Evolutionary conservation across 345 rosid genomes (phyloP), one percentile per base, ranked within the genome.

Genomic region (Populus euphratica): DNA sequence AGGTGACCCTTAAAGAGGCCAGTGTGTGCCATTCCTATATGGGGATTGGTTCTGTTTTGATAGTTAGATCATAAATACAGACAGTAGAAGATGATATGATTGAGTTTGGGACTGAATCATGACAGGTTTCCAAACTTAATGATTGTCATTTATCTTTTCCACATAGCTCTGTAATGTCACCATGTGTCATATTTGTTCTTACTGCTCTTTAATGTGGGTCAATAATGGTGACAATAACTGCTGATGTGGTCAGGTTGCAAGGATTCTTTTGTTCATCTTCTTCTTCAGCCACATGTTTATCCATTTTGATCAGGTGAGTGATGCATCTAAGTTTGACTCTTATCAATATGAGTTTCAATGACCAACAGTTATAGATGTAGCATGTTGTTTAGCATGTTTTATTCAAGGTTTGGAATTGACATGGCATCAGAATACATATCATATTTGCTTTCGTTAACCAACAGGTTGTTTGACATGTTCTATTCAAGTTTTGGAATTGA

Each of bases 231-330:
- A 75, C 44, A 64, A 20, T 29, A 47, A 43, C 65, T 69, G 39
- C 11, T 78, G 59, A 27, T 63, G 81, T 68, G 75, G 79, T 78
- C 76, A 94, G 97, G 87, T 81, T n/a, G 97, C 94, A 11, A 89
- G 98, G 89, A 78, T 94, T 80, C 33, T 92, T 73, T 73, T 92
- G 76, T 94, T 92, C 83, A 81, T 91, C 81, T 85, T 83, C 87
- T 89, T 90, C 80, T 92, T 90, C 77, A 33, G 75, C 75, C 96
- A 94, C 83, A 80, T 90, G 89, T 77, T 78, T 68, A 67, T 78
- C 62, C 89, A 92, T 81, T 94, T 91, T 81, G 93, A 91, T 70
- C 91, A 92, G 90, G 98, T 94, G 74, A 79, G 82, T 73, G 74
- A 29, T 39, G 23, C 71, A 62, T 35, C 35, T 43, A 6, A 69